Percentiles rank a stretch among this genome's conserved stretches.
Evolutionary conservation across 1,284 basidiomycete genomes (phyloP).

Genomic region (Irpex sp.): DNA sequence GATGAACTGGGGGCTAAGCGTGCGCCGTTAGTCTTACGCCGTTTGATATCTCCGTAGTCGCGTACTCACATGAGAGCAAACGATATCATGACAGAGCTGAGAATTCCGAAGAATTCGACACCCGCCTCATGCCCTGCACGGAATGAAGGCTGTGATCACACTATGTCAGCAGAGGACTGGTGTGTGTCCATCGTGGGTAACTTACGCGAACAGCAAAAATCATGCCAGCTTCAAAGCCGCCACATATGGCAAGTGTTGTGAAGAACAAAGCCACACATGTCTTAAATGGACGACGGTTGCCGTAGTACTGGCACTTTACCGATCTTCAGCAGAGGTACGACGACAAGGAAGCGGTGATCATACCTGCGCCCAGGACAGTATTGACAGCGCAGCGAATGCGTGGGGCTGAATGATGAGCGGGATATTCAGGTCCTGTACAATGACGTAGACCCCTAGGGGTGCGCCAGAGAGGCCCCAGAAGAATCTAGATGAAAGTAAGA

Average conservation of each 20-base stretch:
- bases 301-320: constrained; percentile 71
- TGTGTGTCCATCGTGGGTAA: constrained; percentile 10
- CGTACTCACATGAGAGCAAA: constrained; percentile 63
- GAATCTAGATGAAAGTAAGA: background rate
- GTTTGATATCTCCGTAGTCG: background rate
- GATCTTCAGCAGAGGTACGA: constrained; percentile 1
- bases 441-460: constrained; percentile 75
- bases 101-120: constrained; percentile 70
- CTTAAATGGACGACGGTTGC: constrained; percentile 41
- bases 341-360: background rate
- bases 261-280: constrained; percentile 41
- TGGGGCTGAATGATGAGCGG: constrained; percentile 84
- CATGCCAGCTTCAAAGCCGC: constrained; percentile 66
- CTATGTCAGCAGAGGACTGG: constrained; percentile 23
- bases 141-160: constrained; percentile 43
- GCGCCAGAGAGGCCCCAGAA: constrained; percentile 68
- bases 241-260: constrained; percentile 51
- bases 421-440: constrained; percentile 76
- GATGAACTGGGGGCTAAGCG: constrained; percentile 56
- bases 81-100: constrained; percentile 68
- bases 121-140: constrained; percentile 54
- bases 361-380: constrained; percentile 75
- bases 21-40: background rate
- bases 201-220: constrained; percentile 63
- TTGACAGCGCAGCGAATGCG: constrained; percentile 68